Base-by-base conservation (phyloP, 768 basidiomycete species). In the Leccinum imitatum region DNA sequence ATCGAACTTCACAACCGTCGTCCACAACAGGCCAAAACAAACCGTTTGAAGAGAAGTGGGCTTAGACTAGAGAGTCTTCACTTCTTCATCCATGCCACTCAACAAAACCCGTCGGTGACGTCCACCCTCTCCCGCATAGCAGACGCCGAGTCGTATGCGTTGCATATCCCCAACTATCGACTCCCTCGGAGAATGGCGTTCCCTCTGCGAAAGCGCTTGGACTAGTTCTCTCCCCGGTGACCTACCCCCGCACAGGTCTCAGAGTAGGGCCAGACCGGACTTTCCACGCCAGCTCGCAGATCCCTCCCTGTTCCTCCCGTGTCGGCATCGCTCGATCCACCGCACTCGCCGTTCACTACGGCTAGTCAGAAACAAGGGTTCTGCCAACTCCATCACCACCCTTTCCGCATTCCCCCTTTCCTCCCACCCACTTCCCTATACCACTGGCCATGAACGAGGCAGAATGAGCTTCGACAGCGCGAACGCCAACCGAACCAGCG, bases 171-270 rank as follows among this genome's bases (percentile, higher is more conserved):
- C 89, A 0, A 80, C 80, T 13, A 79, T 93, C 35, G 91, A 89
- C 0, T 78, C 77, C n/a, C 77, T 92, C 4, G 87, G 85, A 5
- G 84, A 90, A 77, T 91, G 85, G 84, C 80, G 84, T 54, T 78
- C 85, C 6, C 75, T 89, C 3, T 92, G 90, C 65, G 91, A 93
- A 75, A 90, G 87, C 13, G 83, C 83, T 9, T 93, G 90, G 87
- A 74, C 76, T 5, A 84, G 86, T 0, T 57, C 71, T 14, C 63
- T 76, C n/a, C 76, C 76, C 1, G 64, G 66, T 39, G 73, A 67
- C 57, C 60, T 77, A 7, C 71, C 67, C 0, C 56, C 13, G 19
- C 15, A 0, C 54, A 50, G 6, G 23, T 25, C 31, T 71, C 73
- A 37, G 75, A 74, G 53, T 71, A 73, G 75, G 73, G 71, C 6